A percentile compares a stretch with the other conserved stretches of the same genome.
Evolutionary conservation across 1,139 yeast genomes (phyloP).

Genomic region (Yamadazyma atlantica): DNA sequence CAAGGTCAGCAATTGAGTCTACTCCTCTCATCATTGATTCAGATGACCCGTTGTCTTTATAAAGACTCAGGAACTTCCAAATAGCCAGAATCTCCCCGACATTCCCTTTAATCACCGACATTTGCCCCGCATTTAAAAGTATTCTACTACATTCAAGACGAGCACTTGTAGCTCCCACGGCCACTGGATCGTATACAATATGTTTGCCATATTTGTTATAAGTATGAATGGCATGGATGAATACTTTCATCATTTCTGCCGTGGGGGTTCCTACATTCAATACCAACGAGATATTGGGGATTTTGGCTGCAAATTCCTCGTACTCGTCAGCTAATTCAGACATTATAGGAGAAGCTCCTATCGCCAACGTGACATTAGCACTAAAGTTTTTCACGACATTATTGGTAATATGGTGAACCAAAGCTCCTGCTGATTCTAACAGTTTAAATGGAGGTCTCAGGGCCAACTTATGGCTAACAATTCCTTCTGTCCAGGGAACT

Average conservation of each 20-base stretch:
- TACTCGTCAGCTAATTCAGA: slow-evolving; percentile 75
- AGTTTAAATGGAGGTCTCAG: slow-evolving; percentile 9
- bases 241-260: slow-evolving; percentile 40
- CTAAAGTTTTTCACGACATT: slow-evolving; percentile 86
- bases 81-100: slow-evolving; percentile 70
- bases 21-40: slow-evolving; percentile 68
- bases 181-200: slow-evolving; percentile 87
- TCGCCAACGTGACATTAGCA: slow-evolving; percentile 84
- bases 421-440: slow-evolving; percentile 35
- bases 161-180: slow-evolving; percentile 75
- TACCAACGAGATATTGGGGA: slow-evolving; percentile 56
- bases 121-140: slow-evolving; percentile 58
- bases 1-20: slow-evolving; percentile 49
- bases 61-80: slow-evolving; percentile 30
- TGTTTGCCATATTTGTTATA: slow-evolving; percentile 63
- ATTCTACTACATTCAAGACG: slow-evolving; percentile 50
- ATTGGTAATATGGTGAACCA: slow-evolving; percentile 88
- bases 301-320: slow-evolving; percentile 56
- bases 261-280: slow-evolving; percentile 79
- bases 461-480: background rate
- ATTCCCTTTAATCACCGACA: slow-evolving; percentile 81
- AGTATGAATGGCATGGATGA: slow-evolving; percentile 51
- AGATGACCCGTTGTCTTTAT: slow-evolving; percentile 33
- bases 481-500: slow-evolving; percentile 5
- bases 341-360: slow-evolving; percentile 91